These are phyloP conservation scores for Pseudocercospora fuligena DNA, from an alignment of 2,329 filamentous ascomycete genomes.

Conservation along the genomic window DNA sequence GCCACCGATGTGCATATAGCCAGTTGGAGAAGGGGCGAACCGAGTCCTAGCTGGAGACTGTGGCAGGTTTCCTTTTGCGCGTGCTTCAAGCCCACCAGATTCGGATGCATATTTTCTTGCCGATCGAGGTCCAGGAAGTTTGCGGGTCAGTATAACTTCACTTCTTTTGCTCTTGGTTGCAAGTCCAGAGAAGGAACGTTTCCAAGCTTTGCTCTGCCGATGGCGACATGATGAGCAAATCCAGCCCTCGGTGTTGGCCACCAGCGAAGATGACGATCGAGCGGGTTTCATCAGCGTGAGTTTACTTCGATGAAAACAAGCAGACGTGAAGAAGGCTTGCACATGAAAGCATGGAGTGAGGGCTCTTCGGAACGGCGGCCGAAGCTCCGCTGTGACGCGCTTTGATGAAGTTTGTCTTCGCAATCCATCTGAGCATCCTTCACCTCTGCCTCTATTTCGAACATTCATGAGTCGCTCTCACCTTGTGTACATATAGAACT, in stretches of 20 bases:
- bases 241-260: slow-evolving; percentile 20
- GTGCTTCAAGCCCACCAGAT: slow-evolving; percentile 5
- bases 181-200: slow-evolving; percentile 12
- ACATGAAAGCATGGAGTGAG: slow-evolving; percentile 4
- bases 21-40: slow-evolving; percentile 95
- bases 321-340: background rate
- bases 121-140: background rate
- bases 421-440: background rate
- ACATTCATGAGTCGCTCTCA: background rate
- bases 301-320: background rate
- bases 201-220: slow-evolving; percentile 9
- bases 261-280: background rate
- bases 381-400: slow-evolving; percentile 11
- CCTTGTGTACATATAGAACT: background rate
- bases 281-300: background rate
- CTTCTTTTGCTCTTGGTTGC: slow-evolving; percentile 3
- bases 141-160: background rate
- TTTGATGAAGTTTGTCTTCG: slow-evolving; percentile 9
- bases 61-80: slow-evolving; percentile 49
- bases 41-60: slow-evolving; percentile 72
- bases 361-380: background rate
- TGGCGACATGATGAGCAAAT: slow-evolving; percentile 32
- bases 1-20: slow-evolving; percentile 89
- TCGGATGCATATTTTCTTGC: background rate
- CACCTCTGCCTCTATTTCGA: background rate